Evolutionary conservation across 495 filamentous ascomycete species (phyloP), one percentile per base, ranked within the genome.

Genomic region (Hyaloscypha bicolor): DNA sequence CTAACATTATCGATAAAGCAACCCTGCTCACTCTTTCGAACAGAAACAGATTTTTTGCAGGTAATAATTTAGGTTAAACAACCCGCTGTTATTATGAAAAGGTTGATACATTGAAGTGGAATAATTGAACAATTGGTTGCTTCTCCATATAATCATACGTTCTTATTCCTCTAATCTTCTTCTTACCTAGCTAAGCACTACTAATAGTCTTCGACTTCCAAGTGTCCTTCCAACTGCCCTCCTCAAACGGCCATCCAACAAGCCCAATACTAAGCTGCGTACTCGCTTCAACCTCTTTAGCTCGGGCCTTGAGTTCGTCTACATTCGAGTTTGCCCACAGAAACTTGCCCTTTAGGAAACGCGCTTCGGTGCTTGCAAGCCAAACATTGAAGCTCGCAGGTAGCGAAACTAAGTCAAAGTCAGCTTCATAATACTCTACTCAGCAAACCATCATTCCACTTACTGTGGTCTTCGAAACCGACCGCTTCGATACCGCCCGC

Each of bases 301-400:
- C 73, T 62, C 69, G 70, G 5, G 70, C 72, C 67, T 81, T 79
- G 25, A 86, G 72, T 74, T 87, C 82, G n/a, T 83, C 75, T 11
- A 84, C 81, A 74, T 87, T 84, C 83, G 84, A 86, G 67, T 85
- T 83, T 14, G 77, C 73, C 80, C 42, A 48, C 19, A 83, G 72
- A 58, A 77, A 80, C 55, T 76, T 79, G n/a, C 79, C 80, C 52
- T 79, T 81, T 59, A 86, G 69, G 69, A 86, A 85, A 3, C 62
- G 19, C 2, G 82, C 83, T 64, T 86, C 81, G 4, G 76, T 71
- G 48, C 79, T 81, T 11, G 79, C 74, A 0, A 86, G 75, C 85
- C 85, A 87, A 22, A 86, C 78, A 30, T 63, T 69, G 62, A 85
- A 86, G 45, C 76, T 59, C 22, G 52, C 64, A 22, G 69, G 69